Evolutionary conservation across 2,329 filamentous ascomycete species (phyloP).

Genomic region (Fusarium austroafricanum): DNA sequence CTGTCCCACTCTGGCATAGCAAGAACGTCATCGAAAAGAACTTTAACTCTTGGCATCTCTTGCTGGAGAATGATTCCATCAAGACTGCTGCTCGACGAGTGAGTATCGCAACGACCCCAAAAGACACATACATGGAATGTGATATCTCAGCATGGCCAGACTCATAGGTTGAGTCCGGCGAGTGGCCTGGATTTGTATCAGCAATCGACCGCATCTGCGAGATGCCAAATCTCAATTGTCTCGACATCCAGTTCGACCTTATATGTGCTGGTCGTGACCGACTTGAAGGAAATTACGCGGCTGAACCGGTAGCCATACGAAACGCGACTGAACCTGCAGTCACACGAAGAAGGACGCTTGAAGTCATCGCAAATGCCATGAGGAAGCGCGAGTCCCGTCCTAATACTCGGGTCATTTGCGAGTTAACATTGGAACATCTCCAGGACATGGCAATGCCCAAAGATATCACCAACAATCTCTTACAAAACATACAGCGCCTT

Average conservation of each 20-base stretch:
- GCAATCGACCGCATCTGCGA: not conserved
- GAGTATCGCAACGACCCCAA: not conserved
- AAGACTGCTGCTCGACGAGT: not conserved
- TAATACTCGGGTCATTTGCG: not conserved
- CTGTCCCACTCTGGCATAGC: not conserved
- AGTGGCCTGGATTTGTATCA: not conserved
- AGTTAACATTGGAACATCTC: slow-evolving; percentile 34
- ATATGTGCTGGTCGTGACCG: not conserved
- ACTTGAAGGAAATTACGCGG: no score
- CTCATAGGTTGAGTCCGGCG: not conserved
- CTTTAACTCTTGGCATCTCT: not conserved
- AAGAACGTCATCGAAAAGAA: accelerated
- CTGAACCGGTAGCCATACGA: not conserved
- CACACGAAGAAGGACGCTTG: not conserved
- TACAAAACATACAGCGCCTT: slow-evolving; percentile 29
- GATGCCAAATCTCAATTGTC: not conserved
- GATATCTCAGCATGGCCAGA: not conserved
- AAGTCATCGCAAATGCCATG: not conserved
- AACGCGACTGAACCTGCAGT: not conserved
- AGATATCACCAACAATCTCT: slow-evolving; percentile 11
- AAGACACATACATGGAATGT: not conserved
- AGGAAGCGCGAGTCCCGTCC: not conserved
- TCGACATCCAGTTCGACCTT: not conserved
- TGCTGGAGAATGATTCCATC: not conserved
- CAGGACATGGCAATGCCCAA: slow-evolving; percentile 30